phyloP scores from a whole-genome alignment of 129 eudicot genomes.

The Helichrysum umbraculigerum region DNA sequence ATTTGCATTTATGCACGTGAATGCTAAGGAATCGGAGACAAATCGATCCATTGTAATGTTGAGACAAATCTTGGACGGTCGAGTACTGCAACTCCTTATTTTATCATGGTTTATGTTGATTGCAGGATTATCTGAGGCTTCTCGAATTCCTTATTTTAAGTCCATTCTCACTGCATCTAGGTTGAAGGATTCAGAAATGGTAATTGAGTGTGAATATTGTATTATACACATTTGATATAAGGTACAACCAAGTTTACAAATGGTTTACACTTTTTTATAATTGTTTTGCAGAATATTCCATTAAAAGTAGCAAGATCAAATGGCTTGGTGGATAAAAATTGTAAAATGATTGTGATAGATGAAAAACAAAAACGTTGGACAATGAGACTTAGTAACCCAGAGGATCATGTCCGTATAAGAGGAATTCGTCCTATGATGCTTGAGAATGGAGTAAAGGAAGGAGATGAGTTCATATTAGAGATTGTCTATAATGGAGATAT shows the following conservation, averaged over 20 bases:
- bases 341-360: slow-evolving; percentile 31
- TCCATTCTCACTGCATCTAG: too few species aligned
- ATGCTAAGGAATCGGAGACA: too few species aligned
- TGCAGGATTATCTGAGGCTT: too few species aligned
- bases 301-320: slow-evolving; percentile 15
- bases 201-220: too few species aligned
- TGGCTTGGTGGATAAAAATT: slow-evolving; percentile 9
- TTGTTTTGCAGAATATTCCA: slow-evolving; percentile 28
- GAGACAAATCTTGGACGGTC: too few species aligned
- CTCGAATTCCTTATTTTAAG: too few species aligned
- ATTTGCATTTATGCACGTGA: too few species aligned
- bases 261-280: background rate
- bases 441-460: slow-evolving; percentile 29
- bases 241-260: background rate
- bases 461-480: slow-evolving; percentile 30
- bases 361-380: slow-evolving; percentile 28
- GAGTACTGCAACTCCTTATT: too few species aligned
- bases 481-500: slow-evolving; percentile 23
- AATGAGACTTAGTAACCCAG: background rate
- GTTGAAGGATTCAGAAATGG: too few species aligned
- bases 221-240: background rate
- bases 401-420: background rate
- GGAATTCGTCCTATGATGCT: background rate
- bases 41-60: too few species aligned
- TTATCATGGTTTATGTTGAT: too few species aligned